Conservation (phyloP, 306 rosid genomes). For the Sechiopsis laciniata region DNA sequence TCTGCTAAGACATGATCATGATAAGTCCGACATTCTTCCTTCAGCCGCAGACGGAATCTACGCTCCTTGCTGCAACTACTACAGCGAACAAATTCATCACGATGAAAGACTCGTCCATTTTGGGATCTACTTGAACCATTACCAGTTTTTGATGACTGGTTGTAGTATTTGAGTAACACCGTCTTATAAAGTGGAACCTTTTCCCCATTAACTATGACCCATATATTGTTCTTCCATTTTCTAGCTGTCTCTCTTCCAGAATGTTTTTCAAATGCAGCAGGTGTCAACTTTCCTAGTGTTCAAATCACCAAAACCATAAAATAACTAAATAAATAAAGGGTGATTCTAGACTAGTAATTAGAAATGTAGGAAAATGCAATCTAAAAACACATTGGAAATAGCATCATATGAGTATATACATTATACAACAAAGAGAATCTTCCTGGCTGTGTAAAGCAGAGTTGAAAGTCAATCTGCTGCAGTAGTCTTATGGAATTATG, state of each 20-base stretch:
- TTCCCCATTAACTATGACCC: constrained; percentile 87
- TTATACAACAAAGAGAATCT: background rate
- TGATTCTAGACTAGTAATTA: background rate
- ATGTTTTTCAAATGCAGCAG: constrained; percentile 95
- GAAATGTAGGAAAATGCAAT: background rate
- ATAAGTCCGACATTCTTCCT: too few species aligned
- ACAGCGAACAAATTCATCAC: constrained; percentile 81
- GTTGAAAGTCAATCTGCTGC: background rate
- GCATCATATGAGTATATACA: background rate
- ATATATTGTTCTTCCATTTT: constrained; percentile 94
- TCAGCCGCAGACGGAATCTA: too few species aligned
- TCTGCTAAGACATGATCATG: too few species aligned
- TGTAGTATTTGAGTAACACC: constrained; percentile 89
- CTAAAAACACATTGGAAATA: background rate
- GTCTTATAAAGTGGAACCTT: constrained; percentile 83
- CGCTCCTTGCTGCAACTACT: constrained; percentile 45
- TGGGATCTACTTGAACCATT: constrained; percentile 62
- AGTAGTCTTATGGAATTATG: background rate
- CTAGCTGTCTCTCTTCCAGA: constrained; percentile 95
- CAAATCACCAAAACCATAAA: constrained; percentile 22
- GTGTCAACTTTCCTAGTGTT: constrained; percentile 66
- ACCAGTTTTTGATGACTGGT: constrained; percentile 54
- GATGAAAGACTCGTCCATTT: constrained; percentile 68
- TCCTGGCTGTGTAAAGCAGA: background rate
- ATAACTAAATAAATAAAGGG: constrained; percentile 14